These are phyloP conservation scores for Malus sylvestris DNA, from an alignment of 306 rosid species.

Conservation along the genomic window DNA sequence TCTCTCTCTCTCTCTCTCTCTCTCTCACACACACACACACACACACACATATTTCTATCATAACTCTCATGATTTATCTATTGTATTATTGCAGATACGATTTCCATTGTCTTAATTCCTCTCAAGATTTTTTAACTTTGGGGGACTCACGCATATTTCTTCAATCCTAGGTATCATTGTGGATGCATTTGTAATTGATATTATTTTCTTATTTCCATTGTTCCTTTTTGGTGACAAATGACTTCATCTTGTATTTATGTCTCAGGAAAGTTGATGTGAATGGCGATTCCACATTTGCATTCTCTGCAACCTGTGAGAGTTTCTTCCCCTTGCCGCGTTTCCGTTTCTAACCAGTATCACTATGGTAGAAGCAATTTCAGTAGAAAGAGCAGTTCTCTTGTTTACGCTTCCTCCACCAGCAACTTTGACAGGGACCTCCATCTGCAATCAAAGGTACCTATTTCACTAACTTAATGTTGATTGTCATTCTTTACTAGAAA, in stretches of 20 bases:
- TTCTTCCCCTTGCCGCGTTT: conserved; percentile 8
- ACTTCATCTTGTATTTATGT: background rate
- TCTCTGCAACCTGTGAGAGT: conserved; percentile 5
- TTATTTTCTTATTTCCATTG: background rate
- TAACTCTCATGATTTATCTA: background rate
- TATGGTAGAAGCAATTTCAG: background rate
- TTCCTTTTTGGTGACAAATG: background rate
- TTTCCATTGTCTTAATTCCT: background rate
- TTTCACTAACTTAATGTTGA: no score
- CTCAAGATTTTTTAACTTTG: background rate
- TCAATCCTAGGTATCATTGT: background rate
- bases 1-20: background rate
- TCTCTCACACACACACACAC: background rate
- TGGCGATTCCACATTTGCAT: conserved; percentile 20
- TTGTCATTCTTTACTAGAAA: background rate
- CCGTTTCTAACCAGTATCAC: background rate
- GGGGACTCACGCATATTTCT: background rate
- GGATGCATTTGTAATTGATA: background rate
- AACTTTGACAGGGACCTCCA: background rate
- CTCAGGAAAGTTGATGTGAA: background rate
- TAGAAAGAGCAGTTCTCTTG: conserved; percentile 14
- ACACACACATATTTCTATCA: background rate
- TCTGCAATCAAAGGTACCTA: conserved; percentile 7
- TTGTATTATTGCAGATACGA: background rate
- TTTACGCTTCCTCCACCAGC: conserved; percentile 19